phyloP scores from a whole-genome alignment of 805 yeast species.

The Scheffersomyces stipitis region DNA sequence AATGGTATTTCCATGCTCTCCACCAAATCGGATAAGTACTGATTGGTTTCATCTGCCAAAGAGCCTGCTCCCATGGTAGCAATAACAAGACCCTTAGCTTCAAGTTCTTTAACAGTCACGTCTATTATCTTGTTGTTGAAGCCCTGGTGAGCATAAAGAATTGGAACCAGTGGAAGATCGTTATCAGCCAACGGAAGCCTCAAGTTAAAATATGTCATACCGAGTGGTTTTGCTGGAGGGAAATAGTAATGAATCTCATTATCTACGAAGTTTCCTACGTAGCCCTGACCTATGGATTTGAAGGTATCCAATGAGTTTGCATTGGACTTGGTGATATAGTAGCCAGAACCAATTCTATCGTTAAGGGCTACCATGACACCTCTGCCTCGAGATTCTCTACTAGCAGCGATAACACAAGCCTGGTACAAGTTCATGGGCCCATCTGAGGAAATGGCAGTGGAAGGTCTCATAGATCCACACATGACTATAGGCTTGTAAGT shows the following conservation, averaged over 20 bases:
- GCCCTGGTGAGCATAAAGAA: constrained; percentile 63
- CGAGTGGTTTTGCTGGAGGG: constrained; percentile 61
- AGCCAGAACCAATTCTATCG: constrained; percentile 69
- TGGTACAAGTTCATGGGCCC: constrained; percentile 74
- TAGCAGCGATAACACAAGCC: constrained; percentile 63
- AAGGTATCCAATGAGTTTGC: constrained; percentile 72
- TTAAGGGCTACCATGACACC: constrained; percentile 65
- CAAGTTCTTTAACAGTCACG: constrained; percentile 44
- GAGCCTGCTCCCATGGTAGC: constrained; percentile 78
- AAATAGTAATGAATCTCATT: constrained; percentile 63
- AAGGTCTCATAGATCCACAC: constrained; percentile 76
- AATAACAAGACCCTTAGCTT: constrained; percentile 55
- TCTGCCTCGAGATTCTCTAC: constrained; percentile 49
- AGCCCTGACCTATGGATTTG: constrained; percentile 67
- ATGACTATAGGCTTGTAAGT: constrained; percentile 57
- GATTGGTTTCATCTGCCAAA: constrained; percentile 50
- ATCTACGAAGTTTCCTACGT: constrained; percentile 67
- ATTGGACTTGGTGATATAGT: constrained; percentile 67
- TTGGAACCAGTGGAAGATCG: constrained; percentile 48
- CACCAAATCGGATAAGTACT: constrained; percentile 39
- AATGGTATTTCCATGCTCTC: constrained; percentile 23
- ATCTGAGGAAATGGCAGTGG: constrained; percentile 67
- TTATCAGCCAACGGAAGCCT: constrained; percentile 15
- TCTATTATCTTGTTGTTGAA: constrained; percentile 50
- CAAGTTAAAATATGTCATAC: constrained; percentile 41